These are phyloP conservation scores for Aspergillus sp. DNA, from an alignment of 2,329 filamentous ascomycete genomes.

Conservation along the genomic window DNA sequence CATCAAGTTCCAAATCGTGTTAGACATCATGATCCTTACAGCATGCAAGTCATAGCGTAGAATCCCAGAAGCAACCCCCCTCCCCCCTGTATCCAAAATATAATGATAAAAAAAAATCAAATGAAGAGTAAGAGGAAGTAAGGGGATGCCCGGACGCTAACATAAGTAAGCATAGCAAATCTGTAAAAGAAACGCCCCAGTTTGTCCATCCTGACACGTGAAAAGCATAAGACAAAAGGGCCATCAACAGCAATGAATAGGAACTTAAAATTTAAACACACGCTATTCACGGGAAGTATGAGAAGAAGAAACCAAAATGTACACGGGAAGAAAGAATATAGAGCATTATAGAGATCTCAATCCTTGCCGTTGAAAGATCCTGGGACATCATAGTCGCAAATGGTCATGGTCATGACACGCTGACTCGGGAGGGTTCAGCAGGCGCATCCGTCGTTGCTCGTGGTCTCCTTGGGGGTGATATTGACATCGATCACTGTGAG, in stretches of 20 bases:
- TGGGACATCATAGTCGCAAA: conserved; percentile 4
- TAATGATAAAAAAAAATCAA: conserved; percentile 1
- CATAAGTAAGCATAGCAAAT: too few relatives aligned
- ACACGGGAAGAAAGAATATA: conserved; percentile 27
- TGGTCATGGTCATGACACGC: conserved; percentile 7
- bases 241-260: background rate
- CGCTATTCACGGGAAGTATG: conserved; percentile 26
- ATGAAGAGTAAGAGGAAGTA: conserved; percentile 1
- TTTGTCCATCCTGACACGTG: background rate
- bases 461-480: conserved; percentile 62
- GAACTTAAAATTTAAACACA: conserved; percentile 20
- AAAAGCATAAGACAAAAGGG: background rate
- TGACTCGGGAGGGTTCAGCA: conserved; percentile 41
- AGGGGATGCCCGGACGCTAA: background rate
- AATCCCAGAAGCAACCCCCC: background rate
- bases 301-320: conserved; percentile 27
- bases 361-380: conserved; percentile 19
- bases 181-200: too few relatives aligned
- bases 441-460: conserved; percentile 66
- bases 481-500: conserved; percentile 85
- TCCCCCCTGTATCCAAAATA: background rate
- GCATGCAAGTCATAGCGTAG: background rate
- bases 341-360: conserved; percentile 32
- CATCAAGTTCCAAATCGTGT: background rate
- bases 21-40: background rate